Evolutionary conservation across 2,329 filamentous ascomycete genomes (phyloP), one percentile per base, ranked within the genome.

Genomic region (Cladophialophora bantiana): DNA sequence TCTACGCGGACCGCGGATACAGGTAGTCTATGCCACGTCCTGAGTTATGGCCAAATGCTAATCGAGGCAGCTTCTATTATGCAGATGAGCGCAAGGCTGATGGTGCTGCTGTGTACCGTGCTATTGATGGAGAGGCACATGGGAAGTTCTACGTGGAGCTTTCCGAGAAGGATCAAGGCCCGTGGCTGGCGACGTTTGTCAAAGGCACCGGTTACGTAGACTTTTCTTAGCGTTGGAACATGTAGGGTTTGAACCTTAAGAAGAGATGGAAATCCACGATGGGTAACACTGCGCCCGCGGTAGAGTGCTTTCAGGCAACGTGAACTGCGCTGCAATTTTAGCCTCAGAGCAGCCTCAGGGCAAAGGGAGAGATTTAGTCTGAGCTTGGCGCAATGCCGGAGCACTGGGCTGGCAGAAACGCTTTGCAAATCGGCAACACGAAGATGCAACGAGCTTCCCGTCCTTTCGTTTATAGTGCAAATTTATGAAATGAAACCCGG

Each of bases 31-130:
- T 55, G 12, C 42, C 38, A 52, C 20, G 34, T 40, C 36, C 2
- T 40, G 12, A 40, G 36, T 40, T 40, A 45, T 9, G 20, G 53
- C 52, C 36, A 59, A 45, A 54, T 1, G 20, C 48, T 61, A 61
- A 62, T 12, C 15, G 36, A 12, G 36, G 1, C 5, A 40, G 83
- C 34, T 86, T 85, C 70, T 85, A 85, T 68, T 86, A 83, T 62
- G 81, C 75, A 2, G 83, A 86, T 59, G 81, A 86, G 70, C 77
- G 83, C 15, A 79, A 79, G n/a, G 68, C 74, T 0, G 78, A 84
- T 63, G 83, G 83, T 0, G 59, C 73, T 2, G 72, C 75, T 0
- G 68, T 67, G 4, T 74, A 70, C 32, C 76, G 71, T 15, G 57
- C 40, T n/a, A n/a, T 83, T 20, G 74, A 78, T 55, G 82, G 81